Conservation (phyloP, 2,329 filamentous ascomycete species). For the Fusarium humuli region DNA sequence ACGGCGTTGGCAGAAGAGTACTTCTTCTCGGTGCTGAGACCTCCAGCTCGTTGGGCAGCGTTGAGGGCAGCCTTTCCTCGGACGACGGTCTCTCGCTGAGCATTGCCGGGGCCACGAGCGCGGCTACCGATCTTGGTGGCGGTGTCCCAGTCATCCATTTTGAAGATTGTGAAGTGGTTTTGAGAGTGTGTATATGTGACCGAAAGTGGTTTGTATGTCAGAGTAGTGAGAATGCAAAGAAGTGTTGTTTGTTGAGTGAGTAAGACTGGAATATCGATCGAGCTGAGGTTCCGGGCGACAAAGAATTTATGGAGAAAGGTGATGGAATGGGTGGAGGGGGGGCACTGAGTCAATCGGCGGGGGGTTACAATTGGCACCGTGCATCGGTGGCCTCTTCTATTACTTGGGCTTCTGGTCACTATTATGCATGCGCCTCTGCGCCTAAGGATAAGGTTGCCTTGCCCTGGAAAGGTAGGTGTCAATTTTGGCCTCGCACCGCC, state of each 20-base stretch:
- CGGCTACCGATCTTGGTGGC: slow-evolving; percentile 96
- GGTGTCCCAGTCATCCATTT: slow-evolving; percentile 82
- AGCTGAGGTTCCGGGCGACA: slow-evolving; percentile 34
- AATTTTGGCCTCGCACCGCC: slow-evolving; percentile 39
- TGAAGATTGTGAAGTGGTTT: slow-evolving; percentile 55
- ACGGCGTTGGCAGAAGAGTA: slow-evolving; percentile 76
- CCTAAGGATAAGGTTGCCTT: slow-evolving; percentile 26
- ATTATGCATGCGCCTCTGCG: slow-evolving; percentile 25
- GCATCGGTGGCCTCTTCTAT: slow-evolving; percentile 35
- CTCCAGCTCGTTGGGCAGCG: slow-evolving; percentile 85
- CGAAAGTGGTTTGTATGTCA: background rate
- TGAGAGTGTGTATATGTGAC: slow-evolving; percentile 10
- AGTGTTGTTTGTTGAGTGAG: slow-evolving; percentile 32
- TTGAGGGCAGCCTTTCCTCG: slow-evolving; percentile 87
- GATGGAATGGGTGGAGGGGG: slow-evolving; percentile 49
- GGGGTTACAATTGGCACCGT: slow-evolving; percentile 40
- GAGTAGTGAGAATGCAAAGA: background rate
- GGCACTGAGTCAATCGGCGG: slow-evolving; percentile 55
- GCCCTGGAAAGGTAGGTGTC: slow-evolving; percentile 10
- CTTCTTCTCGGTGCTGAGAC: slow-evolving; percentile 92
- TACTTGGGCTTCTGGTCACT: background rate
- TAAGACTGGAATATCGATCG: slow-evolving; percentile 34
- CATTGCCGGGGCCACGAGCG: slow-evolving; percentile 73
- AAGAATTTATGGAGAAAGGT: slow-evolving; percentile 48
- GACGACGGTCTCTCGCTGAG: slow-evolving; percentile 85